These are phyloP conservation scores for Thyridium curvatum DNA, from an alignment of 2,329 filamentous ascomycete species.

Conservation along the genomic window DNA sequence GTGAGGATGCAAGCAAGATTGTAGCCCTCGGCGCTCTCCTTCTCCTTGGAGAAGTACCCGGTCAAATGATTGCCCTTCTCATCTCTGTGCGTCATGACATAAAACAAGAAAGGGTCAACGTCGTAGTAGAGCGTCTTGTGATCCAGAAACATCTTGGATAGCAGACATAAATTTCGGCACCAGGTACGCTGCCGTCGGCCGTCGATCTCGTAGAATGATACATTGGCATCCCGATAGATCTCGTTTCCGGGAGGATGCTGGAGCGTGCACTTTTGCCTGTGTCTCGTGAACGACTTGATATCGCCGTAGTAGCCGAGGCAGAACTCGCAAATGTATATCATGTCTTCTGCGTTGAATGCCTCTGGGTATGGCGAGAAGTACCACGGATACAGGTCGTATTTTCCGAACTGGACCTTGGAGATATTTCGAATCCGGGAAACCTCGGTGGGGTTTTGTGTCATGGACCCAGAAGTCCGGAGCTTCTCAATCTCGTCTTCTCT, in stretches of 20 bases:
- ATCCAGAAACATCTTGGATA: constrained; percentile 94
- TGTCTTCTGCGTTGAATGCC: constrained; percentile 77
- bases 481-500: constrained; percentile 95
- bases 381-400: constrained; percentile 90
- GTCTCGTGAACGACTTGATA: constrained; percentile 73
- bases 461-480: constrained; percentile 85
- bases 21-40: constrained; percentile 93
- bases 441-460: constrained; percentile 98
- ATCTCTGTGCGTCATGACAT: constrained; percentile 89
- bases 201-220: constrained; percentile 97
- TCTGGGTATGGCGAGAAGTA: constrained; percentile 98
- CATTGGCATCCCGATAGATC: constrained; percentile 89
- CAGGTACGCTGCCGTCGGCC: constrained; percentile 89
- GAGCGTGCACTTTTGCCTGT: constrained; percentile 83
- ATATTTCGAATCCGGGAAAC: constrained; percentile 94
- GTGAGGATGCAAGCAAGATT: constrained; percentile 98
- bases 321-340: constrained; percentile 96
- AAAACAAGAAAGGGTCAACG: constrained; percentile 98
- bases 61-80: constrained; percentile 90
- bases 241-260: constrained; percentile 95
- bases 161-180: constrained; percentile 90
- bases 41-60: constrained; percentile 99
- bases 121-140: constrained; percentile 99
- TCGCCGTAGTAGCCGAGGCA: constrained; percentile 88
- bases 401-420: constrained; percentile 88